Base-by-base conservation (phyloP, 768 basidiomycete species). In the Boletellus ananas region DNA sequence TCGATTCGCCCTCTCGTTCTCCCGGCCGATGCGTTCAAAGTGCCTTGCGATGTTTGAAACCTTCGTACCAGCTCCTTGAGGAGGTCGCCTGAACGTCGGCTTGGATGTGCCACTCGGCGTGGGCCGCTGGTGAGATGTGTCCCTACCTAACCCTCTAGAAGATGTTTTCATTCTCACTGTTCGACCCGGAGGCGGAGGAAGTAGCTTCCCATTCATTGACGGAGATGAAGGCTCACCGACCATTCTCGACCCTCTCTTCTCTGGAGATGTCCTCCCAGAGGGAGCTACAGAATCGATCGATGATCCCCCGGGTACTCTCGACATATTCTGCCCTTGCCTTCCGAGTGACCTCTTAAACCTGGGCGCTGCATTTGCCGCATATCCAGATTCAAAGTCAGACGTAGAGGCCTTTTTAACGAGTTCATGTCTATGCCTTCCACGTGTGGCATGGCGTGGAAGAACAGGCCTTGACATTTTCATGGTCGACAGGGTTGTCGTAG, bases 281-380 rank as follows among this genome's bases (percentile, higher is more conserved):
- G 81, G 75, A 41, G 71, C 71, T 9, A 74, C 73, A n/a, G 87
- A 85, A 36, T 85, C 83, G 3, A 75, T 51, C 6, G 63, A 62
- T 36, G 77, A 71, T 16, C 65, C 70, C 25, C 77, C 70, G 9
- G 80, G 81, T 1, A 61, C 20, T 18, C 72, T 84, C 9, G 80
- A 75, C 37, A 84, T 79, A 34, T 84, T 48, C 36, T 68, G 61
- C 13, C 57, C 51, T 23, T 52, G 63, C 65, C 56, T 44, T 34
- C 71, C 67, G 8, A 73, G 49, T 5, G 77, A 63, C 46, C 81
- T 80, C 20, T 85, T 72, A 57, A 90, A 85, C 56, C 80, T 77
- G 2, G 91, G 86, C 1, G 90, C 92, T 50, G 93, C 84, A 61
- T 94, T 94, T n/a, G 85, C 89, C 4, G 93, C 92, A 69, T 94